A percentile compares a stretch with the other conserved stretches of the same genome.
Conservation (phyloP, 805 yeast species). For the Ogataea allantospora region DNA sequence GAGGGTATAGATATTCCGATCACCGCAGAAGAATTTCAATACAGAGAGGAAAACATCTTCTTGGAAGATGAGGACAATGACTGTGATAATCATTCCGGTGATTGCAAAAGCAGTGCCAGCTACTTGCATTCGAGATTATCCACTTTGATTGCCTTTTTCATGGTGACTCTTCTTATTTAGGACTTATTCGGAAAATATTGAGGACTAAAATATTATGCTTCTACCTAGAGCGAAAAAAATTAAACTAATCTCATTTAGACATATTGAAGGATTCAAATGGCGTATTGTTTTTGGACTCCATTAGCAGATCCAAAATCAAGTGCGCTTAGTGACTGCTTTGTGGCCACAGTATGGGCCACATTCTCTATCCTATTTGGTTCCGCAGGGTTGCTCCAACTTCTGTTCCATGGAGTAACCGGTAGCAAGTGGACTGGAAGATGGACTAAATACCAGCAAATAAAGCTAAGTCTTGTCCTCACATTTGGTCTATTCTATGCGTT, state of each 20-base stretch:
- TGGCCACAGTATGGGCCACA: slow-evolving; percentile 19
- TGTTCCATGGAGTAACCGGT: slow-evolving; percentile 3
- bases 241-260: no score
- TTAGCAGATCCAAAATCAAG: slow-evolving; percentile 15
- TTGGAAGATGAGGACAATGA: slow-evolving; percentile 31
- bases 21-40: slow-evolving; percentile 28
- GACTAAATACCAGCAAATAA: slow-evolving; percentile 6
- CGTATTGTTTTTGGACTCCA: slow-evolving; percentile 6
- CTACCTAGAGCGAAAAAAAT: no score
- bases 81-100: slow-evolving; percentile 7
- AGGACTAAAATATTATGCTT: slow-evolving; percentile 1
- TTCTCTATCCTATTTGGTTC: slow-evolving; percentile 13
- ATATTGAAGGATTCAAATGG: background rate
- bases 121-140: slow-evolving; percentile 8
- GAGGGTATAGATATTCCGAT: slow-evolving; percentile 11
- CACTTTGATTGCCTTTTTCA: slow-evolving; percentile 11
- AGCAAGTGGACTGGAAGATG: slow-evolving; percentile 15
- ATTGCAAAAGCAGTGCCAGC: slow-evolving; percentile 8
- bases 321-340: slow-evolving; percentile 33
- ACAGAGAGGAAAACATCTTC: slow-evolving; percentile 29
- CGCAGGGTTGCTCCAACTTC: slow-evolving; percentile 25
- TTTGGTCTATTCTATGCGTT: background rate
- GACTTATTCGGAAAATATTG: slow-evolving; percentile 5
- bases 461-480: background rate
- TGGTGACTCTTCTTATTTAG: slow-evolving; percentile 12